phyloP scores from a whole-genome alignment of 225 moss, liverwort and hornwort species.

The Climacium dendroides region DNA sequence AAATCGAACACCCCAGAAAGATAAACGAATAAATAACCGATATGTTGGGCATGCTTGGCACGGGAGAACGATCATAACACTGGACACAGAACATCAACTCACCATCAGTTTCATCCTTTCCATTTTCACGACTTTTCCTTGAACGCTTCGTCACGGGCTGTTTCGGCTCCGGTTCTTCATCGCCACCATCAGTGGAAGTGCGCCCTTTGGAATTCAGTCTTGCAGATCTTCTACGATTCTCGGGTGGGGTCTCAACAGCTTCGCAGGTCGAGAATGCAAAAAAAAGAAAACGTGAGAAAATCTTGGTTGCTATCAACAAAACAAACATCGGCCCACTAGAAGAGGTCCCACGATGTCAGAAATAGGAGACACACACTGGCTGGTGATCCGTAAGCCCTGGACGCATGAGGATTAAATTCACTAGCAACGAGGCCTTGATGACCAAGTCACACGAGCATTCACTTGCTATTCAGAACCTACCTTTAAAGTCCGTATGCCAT shows the following conservation, averaged over 20 bases:
- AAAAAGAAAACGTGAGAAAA: background rate
- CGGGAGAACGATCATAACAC: background rate
- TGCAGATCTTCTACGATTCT: slow-evolving; percentile 68
- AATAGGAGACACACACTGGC: background rate
- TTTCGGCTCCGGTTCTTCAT: slow-evolving; percentile 24
- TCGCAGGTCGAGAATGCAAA: background rate
- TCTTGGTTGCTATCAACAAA: background rate
- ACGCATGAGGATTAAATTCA: background rate
- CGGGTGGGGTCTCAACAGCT: slow-evolving; percentile 23
- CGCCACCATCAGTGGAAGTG: slow-evolving; percentile 41
- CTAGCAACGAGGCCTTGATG: background rate
- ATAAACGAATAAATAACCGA: background rate
- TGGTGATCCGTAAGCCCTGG: background rate
- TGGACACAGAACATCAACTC: background rate
- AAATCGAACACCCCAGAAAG: background rate
- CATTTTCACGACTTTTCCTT: slow-evolving; percentile 38
- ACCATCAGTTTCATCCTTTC: slow-evolving; percentile 20
- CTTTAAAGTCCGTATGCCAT: background rate
- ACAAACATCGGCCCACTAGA: background rate
- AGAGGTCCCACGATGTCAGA: background rate
- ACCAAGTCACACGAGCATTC: background rate
- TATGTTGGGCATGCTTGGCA: background rate
- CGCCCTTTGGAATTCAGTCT: slow-evolving; percentile 59
- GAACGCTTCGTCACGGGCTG: slow-evolving; percentile 48
- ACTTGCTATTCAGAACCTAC: background rate